A percentile compares a stretch with the other conserved stretches of the same genome.
These are phyloP conservation scores for Cornus suecica DNA, from an alignment of 148 eudicot genomes.

Conservation along the genomic window DNA sequence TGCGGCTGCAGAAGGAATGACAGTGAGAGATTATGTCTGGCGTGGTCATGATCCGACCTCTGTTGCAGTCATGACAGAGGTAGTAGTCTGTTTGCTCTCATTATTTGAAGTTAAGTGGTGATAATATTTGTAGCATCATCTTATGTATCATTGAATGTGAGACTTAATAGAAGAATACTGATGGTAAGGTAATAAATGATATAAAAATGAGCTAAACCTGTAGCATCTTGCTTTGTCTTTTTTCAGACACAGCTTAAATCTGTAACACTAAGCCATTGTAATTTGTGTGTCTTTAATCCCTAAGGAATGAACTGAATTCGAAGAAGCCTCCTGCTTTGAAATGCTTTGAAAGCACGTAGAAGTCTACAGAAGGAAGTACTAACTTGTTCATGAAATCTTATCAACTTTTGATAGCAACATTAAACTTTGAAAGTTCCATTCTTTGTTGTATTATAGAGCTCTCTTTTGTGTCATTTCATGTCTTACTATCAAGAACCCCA, in stretches of 20 bases:
- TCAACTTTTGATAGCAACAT: not conserved
- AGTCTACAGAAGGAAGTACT: not conserved
- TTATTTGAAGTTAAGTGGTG: not conserved
- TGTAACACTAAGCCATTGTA: not conserved
- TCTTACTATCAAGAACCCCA: not conserved
- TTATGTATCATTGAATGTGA: too few species aligned
- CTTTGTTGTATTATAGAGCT: not conserved
- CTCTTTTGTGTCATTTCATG: not conserved
- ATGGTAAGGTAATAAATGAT: not conserved
- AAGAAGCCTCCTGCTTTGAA: not conserved
- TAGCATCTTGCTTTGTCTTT: not conserved
- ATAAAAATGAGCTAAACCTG: not conserved
- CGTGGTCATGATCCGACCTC: conserved; percentile 99
- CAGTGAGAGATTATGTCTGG: conserved; percentile 89
- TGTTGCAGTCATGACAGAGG: conserved; percentile 99
- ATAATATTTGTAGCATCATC: not conserved
- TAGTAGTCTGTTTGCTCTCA: conserved; percentile 13
- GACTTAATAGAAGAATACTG: not conserved
- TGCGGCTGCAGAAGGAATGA: conserved; percentile 98
- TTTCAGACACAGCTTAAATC: not conserved
- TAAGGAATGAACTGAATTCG: not conserved
- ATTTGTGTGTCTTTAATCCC: not conserved
- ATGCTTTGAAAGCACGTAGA: not conserved
- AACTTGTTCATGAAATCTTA: not conserved
- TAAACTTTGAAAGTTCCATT: too few species aligned